Conservation (phyloP, 202 grass and related monocot species). For the Panicum hallii region DNA sequence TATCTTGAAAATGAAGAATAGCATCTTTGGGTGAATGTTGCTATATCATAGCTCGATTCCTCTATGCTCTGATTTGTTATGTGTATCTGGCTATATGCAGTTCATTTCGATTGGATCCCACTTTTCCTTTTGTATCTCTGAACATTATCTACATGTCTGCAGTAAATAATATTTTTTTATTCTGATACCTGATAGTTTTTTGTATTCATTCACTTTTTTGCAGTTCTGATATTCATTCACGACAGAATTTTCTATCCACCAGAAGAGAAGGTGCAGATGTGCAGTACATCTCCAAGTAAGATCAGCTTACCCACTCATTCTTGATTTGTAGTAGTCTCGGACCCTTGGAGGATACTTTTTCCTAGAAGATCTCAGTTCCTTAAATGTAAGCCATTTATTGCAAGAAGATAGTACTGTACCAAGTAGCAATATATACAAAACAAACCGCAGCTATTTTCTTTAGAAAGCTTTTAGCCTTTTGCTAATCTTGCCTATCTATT, state of each 20-base stretch:
- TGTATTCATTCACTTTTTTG: constrained; percentile 1
- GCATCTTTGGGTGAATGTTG: background rate
- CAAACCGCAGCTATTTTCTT: background rate
- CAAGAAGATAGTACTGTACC: background rate
- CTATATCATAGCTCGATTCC: background rate
- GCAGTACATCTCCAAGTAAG: constrained; percentile 7
- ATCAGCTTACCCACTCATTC: background rate
- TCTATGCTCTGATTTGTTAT: background rate
- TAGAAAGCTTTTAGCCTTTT: background rate
- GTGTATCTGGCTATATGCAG: background rate
- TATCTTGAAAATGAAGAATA: background rate
- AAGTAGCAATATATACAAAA: background rate
- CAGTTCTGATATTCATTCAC: constrained; percentile 3
- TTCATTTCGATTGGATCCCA: background rate
- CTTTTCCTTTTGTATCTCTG: background rate
- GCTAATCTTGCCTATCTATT: background rate
- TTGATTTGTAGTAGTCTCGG: background rate
- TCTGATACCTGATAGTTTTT: background rate
- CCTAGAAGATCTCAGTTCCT: background rate
- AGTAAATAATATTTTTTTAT: background rate
- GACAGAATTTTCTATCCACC: background rate
- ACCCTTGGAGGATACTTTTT: background rate
- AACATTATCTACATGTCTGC: background rate
- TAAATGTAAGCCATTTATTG: background rate
- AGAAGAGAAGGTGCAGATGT: background rate